These are phyloP conservation scores for Leccinum obscurum DNA, from an alignment of 768 basidiomycete species.

Conservation along the genomic window DNA sequence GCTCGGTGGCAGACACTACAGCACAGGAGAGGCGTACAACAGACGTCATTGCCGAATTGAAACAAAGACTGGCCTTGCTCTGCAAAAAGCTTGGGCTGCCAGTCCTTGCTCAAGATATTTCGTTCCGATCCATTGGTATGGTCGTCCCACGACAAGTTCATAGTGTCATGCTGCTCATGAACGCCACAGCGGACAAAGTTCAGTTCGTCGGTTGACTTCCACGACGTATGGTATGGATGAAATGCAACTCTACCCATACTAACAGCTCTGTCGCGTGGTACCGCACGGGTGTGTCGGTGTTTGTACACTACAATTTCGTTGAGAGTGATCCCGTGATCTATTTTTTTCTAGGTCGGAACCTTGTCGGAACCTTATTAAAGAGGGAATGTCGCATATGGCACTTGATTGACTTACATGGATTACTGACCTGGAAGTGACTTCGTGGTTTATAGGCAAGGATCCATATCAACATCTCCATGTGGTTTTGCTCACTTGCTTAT, in stretches of 20 bases:
- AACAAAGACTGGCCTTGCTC: conserved; percentile 36
- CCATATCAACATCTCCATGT: neutral
- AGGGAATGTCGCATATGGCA: neutral
- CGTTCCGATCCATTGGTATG: neutral
- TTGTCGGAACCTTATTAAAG: neutral
- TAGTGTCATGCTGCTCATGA: neutral
- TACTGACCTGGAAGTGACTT: neutral
- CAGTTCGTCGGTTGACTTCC: neutral
- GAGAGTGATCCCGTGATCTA: neutral
- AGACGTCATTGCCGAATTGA: conserved; percentile 43
- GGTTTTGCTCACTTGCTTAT: conserved; percentile 1
- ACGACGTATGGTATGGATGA: neutral
- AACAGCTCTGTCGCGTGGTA: conserved; percentile 5
- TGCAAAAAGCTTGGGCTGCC: conserved; percentile 34
- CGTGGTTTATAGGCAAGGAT: neutral
- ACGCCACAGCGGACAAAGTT: neutral
- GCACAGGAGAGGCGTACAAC: conserved; percentile 32
- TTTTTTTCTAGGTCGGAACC: neutral
- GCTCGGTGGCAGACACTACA: conserved; percentile 26
- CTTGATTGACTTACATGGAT: neutral
- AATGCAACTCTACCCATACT: neutral
- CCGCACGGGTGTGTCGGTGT: neutral
- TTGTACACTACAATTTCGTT: neutral
- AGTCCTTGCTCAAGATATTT: conserved; percentile 9
- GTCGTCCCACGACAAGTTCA: neutral